Evolutionary conservation across 495 filamentous ascomycete species (phyloP), one percentile per base, ranked within the genome.

Genomic region (Daldinia decipiens): DNA sequence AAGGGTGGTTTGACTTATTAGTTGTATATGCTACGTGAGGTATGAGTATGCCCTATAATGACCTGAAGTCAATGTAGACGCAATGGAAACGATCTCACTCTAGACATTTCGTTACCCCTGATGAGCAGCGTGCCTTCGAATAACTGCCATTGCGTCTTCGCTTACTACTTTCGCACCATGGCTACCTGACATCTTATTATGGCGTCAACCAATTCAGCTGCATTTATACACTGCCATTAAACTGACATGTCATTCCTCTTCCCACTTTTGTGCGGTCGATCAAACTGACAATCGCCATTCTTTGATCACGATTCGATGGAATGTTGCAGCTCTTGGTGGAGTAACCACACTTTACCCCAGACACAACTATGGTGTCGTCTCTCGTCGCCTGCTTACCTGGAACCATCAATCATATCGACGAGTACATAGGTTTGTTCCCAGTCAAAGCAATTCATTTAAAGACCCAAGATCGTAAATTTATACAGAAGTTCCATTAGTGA

Each of bases 131-230:
- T 17, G n/a, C 34, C 34, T 36, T 40, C 39, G 39, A 40, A 17
- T 47, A 47, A 47, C 43, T 24, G 7, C 43, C 43, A 8, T 47
- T 47, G 17, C 43, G 43, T 24, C 43, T 24, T 47, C 19, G 17
- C 17, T 47, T 12, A 47, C 43, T 47, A 47, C 43, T 24, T 47
- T 47, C 43, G 43, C 43, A 47, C 21, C 43, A 47, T 24, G 19
- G 43, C 43, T 47, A 24, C 19, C 21, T 5, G 9, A 24, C 19
- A 11, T 13, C 17, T 47, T 47, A 47, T 47, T 47, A 24, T 24
- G 43, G 43, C 43, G 17, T 11, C 19, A 47, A 47, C 7, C 24
- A 45, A 9, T 17, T 45, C 15, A 47, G 12, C 4, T 47, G 8
- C 9, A 47, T 24, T 21, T 24, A 3, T 47, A 47, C 19, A 47